Conservation (phyloP, 2,329 filamentous ascomycete genomes). For the Cadophora sp. region DNA sequence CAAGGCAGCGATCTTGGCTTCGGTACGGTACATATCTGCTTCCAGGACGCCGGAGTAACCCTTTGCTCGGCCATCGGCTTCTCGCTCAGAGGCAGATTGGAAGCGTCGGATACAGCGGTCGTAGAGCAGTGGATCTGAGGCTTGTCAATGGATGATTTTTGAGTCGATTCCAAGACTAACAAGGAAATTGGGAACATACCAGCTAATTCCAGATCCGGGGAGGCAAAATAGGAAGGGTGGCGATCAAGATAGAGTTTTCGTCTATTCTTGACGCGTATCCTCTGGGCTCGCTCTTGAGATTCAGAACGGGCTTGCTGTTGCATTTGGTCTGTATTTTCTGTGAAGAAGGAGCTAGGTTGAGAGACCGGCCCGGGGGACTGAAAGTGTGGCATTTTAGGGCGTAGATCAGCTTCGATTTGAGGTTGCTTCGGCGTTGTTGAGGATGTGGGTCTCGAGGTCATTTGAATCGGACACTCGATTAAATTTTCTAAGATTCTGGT, state of each 20-base stretch:
- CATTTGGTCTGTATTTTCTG: background rate
- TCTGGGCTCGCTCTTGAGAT: slow-evolving; percentile 30
- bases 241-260: slow-evolving; percentile 45
- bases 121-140: slow-evolving; percentile 45
- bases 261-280: slow-evolving; percentile 43
- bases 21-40: slow-evolving; percentile 45
- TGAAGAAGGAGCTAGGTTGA: slow-evolving; percentile 7
- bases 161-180: background rate
- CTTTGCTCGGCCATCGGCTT: slow-evolving; percentile 45
- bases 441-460: background rate
- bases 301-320: background rate
- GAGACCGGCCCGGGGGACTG: slow-evolving; percentile 22
- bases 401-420: slow-evolving; percentile 13
- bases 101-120: slow-evolving; percentile 45
- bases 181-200: slow-evolving; percentile 32
- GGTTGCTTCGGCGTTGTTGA: slow-evolving; percentile 15
- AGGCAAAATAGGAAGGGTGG: slow-evolving; percentile 44
- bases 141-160: slow-evolving; percentile 24
- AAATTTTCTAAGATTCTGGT: background rate
- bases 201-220: slow-evolving; percentile 44
- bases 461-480: background rate
- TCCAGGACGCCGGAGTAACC: slow-evolving; percentile 46
- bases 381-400: slow-evolving; percentile 38
- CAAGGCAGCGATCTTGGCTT: slow-evolving; percentile 44
- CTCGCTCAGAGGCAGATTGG: slow-evolving; percentile 43